Evolutionary conservation across 176 grass and related monocot genomes (phyloP), one percentile per base, ranked within the genome.

Genomic region (Poa pratensis): DNA sequence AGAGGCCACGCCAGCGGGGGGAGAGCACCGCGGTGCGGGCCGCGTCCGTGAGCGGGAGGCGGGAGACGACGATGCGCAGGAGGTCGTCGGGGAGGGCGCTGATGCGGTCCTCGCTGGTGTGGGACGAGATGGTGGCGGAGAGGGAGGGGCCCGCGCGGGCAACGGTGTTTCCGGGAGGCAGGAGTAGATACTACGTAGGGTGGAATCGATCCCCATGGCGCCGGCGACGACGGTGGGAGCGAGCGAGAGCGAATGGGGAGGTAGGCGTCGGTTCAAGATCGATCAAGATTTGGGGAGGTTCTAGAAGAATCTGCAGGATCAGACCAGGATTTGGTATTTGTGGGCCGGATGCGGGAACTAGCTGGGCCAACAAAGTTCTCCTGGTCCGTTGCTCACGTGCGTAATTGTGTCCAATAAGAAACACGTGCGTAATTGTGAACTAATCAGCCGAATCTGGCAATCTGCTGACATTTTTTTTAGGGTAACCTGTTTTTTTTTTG

Each of bases 41-140:
- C 19, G 37, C 77, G 4, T 89, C 77, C 82, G 40, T 85, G 77
- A 32, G 1, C 19, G 59, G 65, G 37, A 89, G 82, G 76, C 24
- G 59, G 76, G 40, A 76, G 49, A 85, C 19, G 49, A 85, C 23
- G 8, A n/a, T 14, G 35, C 43, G 27, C 49, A 35, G 82, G 48
- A 85, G 69, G 3, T 71, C 75, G 82, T 84, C 76, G 30, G 87
- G 76, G 74, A 89, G 82, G 45, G 64, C n/a, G 46, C 57, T 73
- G 81, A 89, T 54, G 68, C 17, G 28, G 26, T 85, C 87, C 82
- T 66, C 55, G 9, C 65, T 67, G 28, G 48, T 66, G n/a, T 27
- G 1, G 55, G 53, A n/a, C 20, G 54, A 43, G 55, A 39, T 14
- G 55, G 43, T 9, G 43, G 67, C 54, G 77, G 76, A 73, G 26